These are phyloP conservation scores for Mycena chlorophos DNA, from an alignment of 768 basidiomycete genomes.

Conservation along the genomic window DNA sequence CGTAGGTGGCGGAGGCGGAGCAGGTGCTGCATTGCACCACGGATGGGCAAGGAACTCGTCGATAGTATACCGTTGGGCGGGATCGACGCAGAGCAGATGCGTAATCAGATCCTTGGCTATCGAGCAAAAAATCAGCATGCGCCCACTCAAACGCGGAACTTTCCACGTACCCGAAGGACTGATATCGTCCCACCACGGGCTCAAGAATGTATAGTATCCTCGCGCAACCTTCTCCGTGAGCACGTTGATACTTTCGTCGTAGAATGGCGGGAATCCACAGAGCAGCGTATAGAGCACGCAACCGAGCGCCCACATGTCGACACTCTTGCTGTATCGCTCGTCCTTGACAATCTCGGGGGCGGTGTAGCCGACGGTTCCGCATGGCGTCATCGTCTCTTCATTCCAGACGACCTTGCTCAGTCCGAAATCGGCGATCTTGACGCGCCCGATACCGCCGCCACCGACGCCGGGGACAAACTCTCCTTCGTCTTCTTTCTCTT, in stretches of 20 bases:
- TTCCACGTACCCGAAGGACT: conserved; percentile 63
- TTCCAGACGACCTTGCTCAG: conserved; percentile 98
- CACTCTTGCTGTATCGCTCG: conserved; percentile 92
- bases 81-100: conserved; percentile 94
- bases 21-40: conserved; percentile 80
- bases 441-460: conserved; percentile 94
- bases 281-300: conserved; percentile 98
- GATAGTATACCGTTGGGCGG: conserved; percentile 93
- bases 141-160: background rate
- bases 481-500: conserved; percentile 98
- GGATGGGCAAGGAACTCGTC: conserved; percentile 97
- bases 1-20: conserved; percentile 65
- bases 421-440: conserved; percentile 99
- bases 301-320: conserved; percentile 99
- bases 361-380: conserved; percentile 99
- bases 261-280: conserved; percentile 97
- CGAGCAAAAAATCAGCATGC: background rate
- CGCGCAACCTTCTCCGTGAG: conserved; percentile 97
- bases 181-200: conserved; percentile 99
- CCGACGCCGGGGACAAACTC: conserved; percentile 91
- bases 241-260: conserved; percentile 97
- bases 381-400: conserved; percentile 98
- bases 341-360: conserved; percentile 99
- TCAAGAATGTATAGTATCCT: conserved; percentile 97
- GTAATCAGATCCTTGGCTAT: conserved; percentile 93